Evolutionary conservation across 1,284 basidiomycete genomes (phyloP).

Genomic region (Cryptococcus sp.): DNA sequence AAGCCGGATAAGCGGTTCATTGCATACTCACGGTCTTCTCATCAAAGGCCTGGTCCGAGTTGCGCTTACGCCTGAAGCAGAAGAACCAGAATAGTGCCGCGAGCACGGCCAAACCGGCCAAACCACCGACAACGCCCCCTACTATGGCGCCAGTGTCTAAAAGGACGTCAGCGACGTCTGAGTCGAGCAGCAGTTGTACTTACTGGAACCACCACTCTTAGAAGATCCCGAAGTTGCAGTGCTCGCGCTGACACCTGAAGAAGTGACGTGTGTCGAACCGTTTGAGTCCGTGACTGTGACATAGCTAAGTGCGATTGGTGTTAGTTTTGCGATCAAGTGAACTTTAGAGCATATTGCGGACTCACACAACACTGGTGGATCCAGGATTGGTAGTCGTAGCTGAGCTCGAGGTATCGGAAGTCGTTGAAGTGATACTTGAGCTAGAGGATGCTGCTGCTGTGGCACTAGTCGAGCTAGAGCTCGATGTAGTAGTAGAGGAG

Average conservation of each 20-base stretch:
- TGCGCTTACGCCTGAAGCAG: constrained; percentile 34
- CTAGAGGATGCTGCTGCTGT: constrained; percentile 13
- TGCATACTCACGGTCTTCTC: constrained; percentile 48
- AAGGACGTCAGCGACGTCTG: not conserved
- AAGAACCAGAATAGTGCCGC: constrained; percentile 44
- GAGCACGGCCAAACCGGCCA: constrained; percentile 40
- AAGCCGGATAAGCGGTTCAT: not conserved
- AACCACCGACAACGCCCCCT: constrained; percentile 52
- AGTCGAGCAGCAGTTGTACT: constrained; percentile 7
- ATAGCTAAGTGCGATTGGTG: constrained; percentile 2
- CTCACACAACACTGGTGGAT: constrained; percentile 19
- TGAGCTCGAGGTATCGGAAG: not conserved
- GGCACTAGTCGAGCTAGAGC: constrained; percentile 8
- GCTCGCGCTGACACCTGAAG: constrained; percentile 13
- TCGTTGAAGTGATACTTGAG: constrained; percentile 6
- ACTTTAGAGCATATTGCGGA: not conserved
- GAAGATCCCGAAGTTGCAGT: not conserved
- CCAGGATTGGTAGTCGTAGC: not conserved
- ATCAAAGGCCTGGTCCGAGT: constrained; percentile 48
- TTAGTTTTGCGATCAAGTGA: not conserved
- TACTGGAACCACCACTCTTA: constrained; percentile 16
- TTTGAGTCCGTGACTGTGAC: constrained; percentile 25
- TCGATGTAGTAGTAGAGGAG: constrained; percentile 7
- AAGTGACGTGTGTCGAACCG: constrained; percentile 23
- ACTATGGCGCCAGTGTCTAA: constrained; percentile 51